phyloP scores from a whole-genome alignment of 371 early-diverging fungal species.

The Saksenaea oblongispora region DNA sequence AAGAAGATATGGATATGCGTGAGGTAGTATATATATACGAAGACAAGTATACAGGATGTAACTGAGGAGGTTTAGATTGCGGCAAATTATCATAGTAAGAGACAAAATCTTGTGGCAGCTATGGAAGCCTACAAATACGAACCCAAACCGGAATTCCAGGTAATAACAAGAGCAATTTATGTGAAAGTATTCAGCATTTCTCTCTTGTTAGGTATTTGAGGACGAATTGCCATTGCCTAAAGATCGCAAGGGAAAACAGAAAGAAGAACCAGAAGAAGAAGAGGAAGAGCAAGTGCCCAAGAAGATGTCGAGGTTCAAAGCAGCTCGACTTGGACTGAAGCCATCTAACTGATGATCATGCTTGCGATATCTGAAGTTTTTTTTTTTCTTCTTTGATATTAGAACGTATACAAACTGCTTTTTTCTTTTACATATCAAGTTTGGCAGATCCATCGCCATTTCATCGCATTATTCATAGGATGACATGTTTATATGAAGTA shows the following conservation, averaged over 20 bases:
- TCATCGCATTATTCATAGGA: too few species aligned
- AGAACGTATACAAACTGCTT: not conserved
- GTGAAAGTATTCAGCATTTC: not conserved
- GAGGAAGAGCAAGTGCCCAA: conserved; percentile 24
- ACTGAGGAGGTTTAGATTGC: conserved; percentile 12
- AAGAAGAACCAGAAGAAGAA: conserved; percentile 17
- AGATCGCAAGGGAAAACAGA: conserved; percentile 1
- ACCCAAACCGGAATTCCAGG: conserved; percentile 45
- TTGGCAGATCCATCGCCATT: too few species aligned
- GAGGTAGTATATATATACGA: conserved; percentile 30
- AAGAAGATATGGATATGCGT: conserved; percentile 60
- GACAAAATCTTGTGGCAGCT: conserved; percentile 37
- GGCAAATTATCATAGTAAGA: conserved; percentile 31
- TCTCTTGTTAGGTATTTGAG: conserved; percentile 31
- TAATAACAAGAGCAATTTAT: conserved; percentile 7
- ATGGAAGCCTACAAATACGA: conserved; percentile 43
- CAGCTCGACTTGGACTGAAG: conserved; percentile 30
- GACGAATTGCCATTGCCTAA: conserved; percentile 47
- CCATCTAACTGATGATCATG: not conserved
- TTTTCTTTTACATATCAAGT: not conserved
- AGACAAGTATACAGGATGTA: not conserved
- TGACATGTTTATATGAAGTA: too few species aligned
- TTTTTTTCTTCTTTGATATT: not conserved
- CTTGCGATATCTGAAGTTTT: not conserved
- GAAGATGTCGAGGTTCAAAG: conserved; percentile 51